Conservation (phyloP, 163 green algal species). For the Smithsoniella earleae region DNA sequence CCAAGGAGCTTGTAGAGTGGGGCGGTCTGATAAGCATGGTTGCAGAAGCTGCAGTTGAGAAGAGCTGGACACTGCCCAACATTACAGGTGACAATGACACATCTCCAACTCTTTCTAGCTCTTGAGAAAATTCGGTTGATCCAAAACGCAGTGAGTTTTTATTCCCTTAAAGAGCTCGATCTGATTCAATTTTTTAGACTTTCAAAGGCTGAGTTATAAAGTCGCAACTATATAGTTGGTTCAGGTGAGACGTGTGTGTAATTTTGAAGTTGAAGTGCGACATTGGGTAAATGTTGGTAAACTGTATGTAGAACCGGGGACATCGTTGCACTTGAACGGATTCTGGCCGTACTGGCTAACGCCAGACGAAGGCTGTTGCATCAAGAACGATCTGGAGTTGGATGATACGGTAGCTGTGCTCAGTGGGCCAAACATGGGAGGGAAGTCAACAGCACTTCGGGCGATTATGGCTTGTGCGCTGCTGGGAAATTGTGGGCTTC, state of each 20-base stretch:
- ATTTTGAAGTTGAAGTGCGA: background rate
- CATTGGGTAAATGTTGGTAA: background rate
- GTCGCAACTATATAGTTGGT: no score
- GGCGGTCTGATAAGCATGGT: background rate
- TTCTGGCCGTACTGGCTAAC: constrained; percentile 19
- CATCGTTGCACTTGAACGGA: background rate
- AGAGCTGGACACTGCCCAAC: background rate
- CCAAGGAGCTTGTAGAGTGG: constrained; percentile 20
- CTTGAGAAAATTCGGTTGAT: background rate
- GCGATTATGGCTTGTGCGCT: background rate
- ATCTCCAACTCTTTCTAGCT: background rate
- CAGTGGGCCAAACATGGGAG: constrained; percentile 5
- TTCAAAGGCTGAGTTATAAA: background rate
- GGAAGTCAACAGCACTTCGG: constrained; percentile 5
- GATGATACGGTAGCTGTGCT: constrained; percentile 11
- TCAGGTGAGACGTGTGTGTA: background rate
- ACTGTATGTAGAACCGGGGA: background rate
- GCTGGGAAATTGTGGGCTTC: constrained; percentile 15
- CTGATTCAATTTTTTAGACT: background rate
- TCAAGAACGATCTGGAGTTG: constrained; percentile 26
- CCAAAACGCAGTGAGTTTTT: background rate
- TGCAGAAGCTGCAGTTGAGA: background rate
- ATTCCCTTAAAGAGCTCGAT: background rate
- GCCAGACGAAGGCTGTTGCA: background rate
- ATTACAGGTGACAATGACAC: background rate